A percentile compares a stretch with the other conserved stretches of the same genome.
Conservation (phyloP, 169 alveolate genomes). For the Toxoplasma gondii region DNA sequence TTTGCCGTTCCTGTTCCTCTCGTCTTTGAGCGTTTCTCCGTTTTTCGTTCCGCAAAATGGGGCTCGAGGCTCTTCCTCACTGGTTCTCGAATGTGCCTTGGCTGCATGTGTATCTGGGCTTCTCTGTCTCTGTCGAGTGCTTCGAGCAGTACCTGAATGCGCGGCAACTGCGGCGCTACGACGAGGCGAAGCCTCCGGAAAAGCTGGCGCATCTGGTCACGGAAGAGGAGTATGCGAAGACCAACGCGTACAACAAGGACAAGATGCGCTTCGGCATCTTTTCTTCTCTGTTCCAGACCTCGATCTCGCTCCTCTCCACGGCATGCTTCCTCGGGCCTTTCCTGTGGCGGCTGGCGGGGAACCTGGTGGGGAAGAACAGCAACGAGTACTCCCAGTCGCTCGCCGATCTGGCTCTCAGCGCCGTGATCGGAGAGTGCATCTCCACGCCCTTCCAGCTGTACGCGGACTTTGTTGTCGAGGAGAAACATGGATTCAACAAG, state of each 20-base stretch:
- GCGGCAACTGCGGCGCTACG: constrained; percentile 58
- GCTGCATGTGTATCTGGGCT: constrained; percentile 66
- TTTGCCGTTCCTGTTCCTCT: background rate
- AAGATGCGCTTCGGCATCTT: constrained; percentile 68
- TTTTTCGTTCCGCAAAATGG: background rate
- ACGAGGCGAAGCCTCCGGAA: constrained; percentile 22
- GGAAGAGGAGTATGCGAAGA: constrained; percentile 53
- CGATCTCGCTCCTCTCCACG: constrained; percentile 47
- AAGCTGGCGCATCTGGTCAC: constrained; percentile 22
- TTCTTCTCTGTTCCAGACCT: constrained; percentile 32
- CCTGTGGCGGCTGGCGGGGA: constrained; percentile 64
- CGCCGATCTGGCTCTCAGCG: constrained; percentile 44
- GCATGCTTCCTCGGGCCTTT: constrained; percentile 59
- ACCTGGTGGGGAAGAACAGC: background rate
- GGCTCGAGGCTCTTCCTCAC: background rate
- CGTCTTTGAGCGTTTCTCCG: background rate
- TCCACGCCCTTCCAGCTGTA: constrained; percentile 70
- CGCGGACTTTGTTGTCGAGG: constrained; percentile 88
- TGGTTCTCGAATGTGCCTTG: constrained; percentile 66
- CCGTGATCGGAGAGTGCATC: constrained; percentile 33
- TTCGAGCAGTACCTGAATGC: constrained; percentile 68
- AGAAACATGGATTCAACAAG: constrained; percentile 90
- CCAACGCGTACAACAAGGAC: constrained; percentile 68
- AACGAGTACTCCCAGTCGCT: constrained; percentile 58
- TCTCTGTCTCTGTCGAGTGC: constrained; percentile 53